Evolutionary conservation across 164 flowering plant species (phyloP), one percentile per base, ranked within the genome.

Genomic region (Magnolia sinica): DNA sequence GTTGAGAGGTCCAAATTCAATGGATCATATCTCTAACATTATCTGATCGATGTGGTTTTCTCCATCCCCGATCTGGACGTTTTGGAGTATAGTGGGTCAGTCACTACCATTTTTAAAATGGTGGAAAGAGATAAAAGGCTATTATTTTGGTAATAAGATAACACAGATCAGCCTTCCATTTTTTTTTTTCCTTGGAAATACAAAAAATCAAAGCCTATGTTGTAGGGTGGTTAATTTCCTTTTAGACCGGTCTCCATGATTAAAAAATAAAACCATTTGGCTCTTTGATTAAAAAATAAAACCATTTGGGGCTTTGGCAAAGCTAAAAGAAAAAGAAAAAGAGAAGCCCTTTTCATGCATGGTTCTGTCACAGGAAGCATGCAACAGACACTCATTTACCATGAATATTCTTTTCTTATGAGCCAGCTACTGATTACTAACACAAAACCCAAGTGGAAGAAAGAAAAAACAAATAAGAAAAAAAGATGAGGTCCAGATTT

Each of bases 101-200:
- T 3, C 45, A 37, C 45, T 37, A 37, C 45, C 45, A 37, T 37
- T 37, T 37, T 37, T 7, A 37, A 37, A 37, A 37, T 37, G 45
- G 45, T 37, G 45, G 0, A 37, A 7, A 37, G 45, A 37, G 45
- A 37, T 3, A 37, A 37, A 37, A 37, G 7, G 45, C 45, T 37
- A 4, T 37, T 37, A 37, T 27, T 27, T 27, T 27, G 29, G 29
- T 27, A 37, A 37, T 37, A 37, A 37, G 45, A 37, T 37, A 37
- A 37, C 45, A 3, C 11, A 4, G 61, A 55, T 52, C 10, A n/a
- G 77, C 55, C 78, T 80, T 65, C 72, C 81, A 78, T 79, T 81
- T 22, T 37, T 81, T 71, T 81, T 73, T 68, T 81, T 20, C 22
- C 2, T 65, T 65, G 68, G 79, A 68, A 75, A 75, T 68, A 75